Conservation (phyloP, 352 stramenopile genomes). For the Phytophthora pini region DNA sequence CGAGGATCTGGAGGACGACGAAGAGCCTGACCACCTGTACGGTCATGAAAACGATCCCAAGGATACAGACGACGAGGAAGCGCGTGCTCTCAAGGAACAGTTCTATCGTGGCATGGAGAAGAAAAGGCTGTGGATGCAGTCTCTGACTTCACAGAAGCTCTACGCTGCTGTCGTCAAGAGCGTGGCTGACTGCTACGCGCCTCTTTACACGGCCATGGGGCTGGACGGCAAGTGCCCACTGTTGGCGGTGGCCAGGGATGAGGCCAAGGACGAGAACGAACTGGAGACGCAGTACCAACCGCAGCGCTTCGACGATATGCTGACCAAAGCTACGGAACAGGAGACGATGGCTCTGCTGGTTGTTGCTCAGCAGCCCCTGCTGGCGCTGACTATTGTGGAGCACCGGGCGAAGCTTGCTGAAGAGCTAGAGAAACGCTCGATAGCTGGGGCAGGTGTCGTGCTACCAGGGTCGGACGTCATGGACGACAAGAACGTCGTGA, state of each 20-base stretch:
- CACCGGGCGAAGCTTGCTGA: slow-evolving; percentile 52
- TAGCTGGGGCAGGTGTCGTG: slow-evolving; percentile 28
- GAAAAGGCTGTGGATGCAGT: slow-evolving; percentile 71
- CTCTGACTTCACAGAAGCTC: slow-evolving; percentile 43
- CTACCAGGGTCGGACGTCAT: slow-evolving; percentile 42
- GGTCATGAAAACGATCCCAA: slow-evolving; percentile 24
- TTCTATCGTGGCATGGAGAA: slow-evolving; percentile 67
- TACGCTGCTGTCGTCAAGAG: slow-evolving; percentile 51
- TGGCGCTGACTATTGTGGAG: slow-evolving; percentile 57
- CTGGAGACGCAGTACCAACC: slow-evolving; percentile 58
- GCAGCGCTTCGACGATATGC: slow-evolving; percentile 60
- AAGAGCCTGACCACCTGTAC: slow-evolving; percentile 23
- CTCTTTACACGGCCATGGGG: slow-evolving; percentile 50
- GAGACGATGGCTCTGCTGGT: slow-evolving; percentile 68
- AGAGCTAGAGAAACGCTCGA: slow-evolving; percentile 35
- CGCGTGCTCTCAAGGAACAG: slow-evolving; percentile 41
- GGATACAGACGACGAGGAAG: slow-evolving; percentile 26
- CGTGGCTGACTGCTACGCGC: slow-evolving; percentile 70
- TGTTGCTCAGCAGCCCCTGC: slow-evolving; percentile 30
- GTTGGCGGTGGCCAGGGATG: slow-evolving; percentile 23
- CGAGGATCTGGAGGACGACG: slow-evolving; percentile 49
- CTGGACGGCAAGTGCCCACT: slow-evolving; percentile 30
- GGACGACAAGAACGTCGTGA: slow-evolving; percentile 42
- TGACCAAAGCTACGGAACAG: slow-evolving; percentile 70
- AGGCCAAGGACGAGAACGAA: slow-evolving; percentile 26